Conservation (phyloP, 257 asterid species). For the Lycium barbarum region DNA sequence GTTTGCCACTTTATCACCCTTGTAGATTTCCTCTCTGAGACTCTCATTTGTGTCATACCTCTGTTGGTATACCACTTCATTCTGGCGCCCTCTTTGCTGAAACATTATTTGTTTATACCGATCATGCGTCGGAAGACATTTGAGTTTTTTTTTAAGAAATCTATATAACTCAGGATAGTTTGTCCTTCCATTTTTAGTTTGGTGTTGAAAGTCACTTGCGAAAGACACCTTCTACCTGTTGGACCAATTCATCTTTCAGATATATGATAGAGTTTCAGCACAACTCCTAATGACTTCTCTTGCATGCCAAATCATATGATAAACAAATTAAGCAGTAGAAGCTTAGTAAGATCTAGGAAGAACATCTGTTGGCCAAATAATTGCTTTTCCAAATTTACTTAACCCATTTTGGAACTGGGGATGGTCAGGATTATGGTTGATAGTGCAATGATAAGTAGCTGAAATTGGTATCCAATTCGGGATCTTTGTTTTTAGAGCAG, state of each 20-base stretch:
- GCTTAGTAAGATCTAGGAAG: slow-evolving; percentile 16
- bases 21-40: slow-evolving; percentile 16
- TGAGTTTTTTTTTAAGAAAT: slow-evolving; percentile 8
- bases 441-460: not conserved
- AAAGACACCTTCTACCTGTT: slow-evolving; percentile 20
- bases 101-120: not conserved
- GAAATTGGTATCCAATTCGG: not conserved
- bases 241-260: slow-evolving; percentile 1
- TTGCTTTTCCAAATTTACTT: not conserved
- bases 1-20: not conserved
- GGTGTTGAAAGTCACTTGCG: slow-evolving; percentile 5
- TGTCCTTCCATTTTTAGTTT: slow-evolving; percentile 16
- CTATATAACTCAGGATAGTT: not conserved
- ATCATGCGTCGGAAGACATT: not conserved
- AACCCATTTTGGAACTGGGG: not conserved
- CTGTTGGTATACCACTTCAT: slow-evolving; percentile 21
- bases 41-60: not conserved
- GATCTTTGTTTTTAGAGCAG: not conserved
- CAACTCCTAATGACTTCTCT: slow-evolving; percentile 4
- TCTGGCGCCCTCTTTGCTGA: not conserved
- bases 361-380: not conserved
- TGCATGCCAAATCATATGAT: not conserved
- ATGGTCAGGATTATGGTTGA: not conserved
- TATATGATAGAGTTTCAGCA: slow-evolving; percentile 20
- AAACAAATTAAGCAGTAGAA: slow-evolving; percentile 6